These are phyloP conservation scores for Gossypium davidsonii DNA, from an alignment of 441 rosid species.

Conservation along the genomic window DNA sequence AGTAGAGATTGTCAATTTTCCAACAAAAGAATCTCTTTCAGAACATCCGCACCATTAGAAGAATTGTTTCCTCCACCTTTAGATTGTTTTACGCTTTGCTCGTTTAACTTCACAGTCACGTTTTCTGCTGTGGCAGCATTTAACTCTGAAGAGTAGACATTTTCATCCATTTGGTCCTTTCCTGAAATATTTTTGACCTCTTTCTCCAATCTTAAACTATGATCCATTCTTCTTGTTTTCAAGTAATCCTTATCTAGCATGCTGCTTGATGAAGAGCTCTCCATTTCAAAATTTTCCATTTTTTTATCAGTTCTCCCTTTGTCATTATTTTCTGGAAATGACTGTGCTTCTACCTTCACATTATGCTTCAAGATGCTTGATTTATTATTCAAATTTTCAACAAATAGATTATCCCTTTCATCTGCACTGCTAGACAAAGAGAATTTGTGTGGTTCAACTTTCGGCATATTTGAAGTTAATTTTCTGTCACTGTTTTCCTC, in stretches of 20 bases:
- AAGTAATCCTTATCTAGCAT: not conserved
- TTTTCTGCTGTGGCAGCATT: not conserved
- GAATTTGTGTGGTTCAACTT: not conserved
- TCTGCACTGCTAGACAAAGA: not conserved
- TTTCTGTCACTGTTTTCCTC: not conserved
- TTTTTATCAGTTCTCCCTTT: not conserved
- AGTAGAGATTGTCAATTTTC: not conserved
- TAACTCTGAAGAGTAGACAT: not conserved
- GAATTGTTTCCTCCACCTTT: not conserved
- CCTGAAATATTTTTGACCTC: constrained; percentile 1
- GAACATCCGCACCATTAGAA: constrained; percentile 1
- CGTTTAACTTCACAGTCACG: not conserved
- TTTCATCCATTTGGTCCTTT: not conserved
- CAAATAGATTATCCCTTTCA: not conserved
- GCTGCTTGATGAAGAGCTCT: not conserved
- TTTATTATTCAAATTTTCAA: constrained; percentile 2
- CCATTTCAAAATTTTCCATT: not conserved
- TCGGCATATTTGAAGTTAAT: not conserved
- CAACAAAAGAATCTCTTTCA: not conserved
- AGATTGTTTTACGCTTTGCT: not conserved
- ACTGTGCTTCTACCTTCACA: not conserved
- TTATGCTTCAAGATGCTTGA: not conserved
- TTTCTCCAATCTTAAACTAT: not conserved
- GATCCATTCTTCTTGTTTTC: not conserved
- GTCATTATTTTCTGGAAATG: not conserved